These are phyloP conservation scores for Phyllosticta citrichinensis DNA, from an alignment of 2,329 filamentous ascomycete species.

Conservation along the genomic window DNA sequence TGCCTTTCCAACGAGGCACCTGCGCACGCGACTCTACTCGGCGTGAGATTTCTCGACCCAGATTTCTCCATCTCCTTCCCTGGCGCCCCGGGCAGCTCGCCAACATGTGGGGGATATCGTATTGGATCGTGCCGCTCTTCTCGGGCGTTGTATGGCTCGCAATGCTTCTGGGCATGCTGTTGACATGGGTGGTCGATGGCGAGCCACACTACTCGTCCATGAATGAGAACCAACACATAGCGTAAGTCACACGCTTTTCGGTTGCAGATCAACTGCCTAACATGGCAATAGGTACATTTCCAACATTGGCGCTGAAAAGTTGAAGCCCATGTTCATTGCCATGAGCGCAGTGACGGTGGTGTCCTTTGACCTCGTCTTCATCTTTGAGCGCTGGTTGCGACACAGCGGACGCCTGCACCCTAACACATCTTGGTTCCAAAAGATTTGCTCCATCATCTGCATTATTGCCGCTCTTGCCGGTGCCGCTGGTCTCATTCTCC, in stretches of 20 bases:
- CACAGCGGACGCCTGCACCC: slow-evolving; percentile 69
- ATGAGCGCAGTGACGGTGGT: slow-evolving; percentile 63
- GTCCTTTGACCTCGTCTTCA: slow-evolving; percentile 70
- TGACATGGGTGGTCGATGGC: slow-evolving; percentile 57
- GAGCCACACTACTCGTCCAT: slow-evolving; percentile 52
- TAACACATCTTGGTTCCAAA: slow-evolving; percentile 57
- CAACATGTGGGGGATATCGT: slow-evolving; percentile 35
- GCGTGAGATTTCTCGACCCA: neutral
- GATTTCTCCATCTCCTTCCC: neutral
- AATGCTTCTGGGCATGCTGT: slow-evolving; percentile 59
- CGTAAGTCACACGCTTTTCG: slow-evolving; percentile 46
- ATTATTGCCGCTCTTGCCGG: slow-evolving; percentile 65
- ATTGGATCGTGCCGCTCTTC: slow-evolving; percentile 58
- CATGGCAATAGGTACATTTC: slow-evolving; percentile 19
- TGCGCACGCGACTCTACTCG: slow-evolving; percentile 5
- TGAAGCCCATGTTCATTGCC: slow-evolving; percentile 71
- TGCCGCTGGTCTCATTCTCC: slow-evolving; percentile 67
- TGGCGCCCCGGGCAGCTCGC: neutral
- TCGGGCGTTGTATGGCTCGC: slow-evolving; percentile 43
- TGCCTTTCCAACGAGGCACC: neutral
- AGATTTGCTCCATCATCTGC: slow-evolving; percentile 49
- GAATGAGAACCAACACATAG: slow-evolving; percentile 47
- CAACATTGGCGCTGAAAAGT: slow-evolving; percentile 46
- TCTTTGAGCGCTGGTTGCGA: slow-evolving; percentile 74
- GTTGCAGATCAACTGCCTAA: neutral